Conservation (phyloP, 2,329 filamentous ascomycete species). For the Pseudogymnoascus destructans region DNA sequence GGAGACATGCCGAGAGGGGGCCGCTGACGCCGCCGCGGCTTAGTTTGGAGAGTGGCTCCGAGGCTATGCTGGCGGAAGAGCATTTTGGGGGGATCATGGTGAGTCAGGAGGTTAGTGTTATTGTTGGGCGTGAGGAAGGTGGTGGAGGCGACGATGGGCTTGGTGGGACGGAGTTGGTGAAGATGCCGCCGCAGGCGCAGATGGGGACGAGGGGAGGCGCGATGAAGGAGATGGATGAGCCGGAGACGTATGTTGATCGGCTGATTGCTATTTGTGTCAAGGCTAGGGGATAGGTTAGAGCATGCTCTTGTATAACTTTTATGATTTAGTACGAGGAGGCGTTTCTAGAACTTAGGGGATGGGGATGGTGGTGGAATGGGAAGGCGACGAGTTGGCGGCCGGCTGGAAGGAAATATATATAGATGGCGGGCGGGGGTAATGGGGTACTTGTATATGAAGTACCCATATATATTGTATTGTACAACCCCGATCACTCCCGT, state of each 20-base stretch:
- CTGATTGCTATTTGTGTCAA: background rate
- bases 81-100: slow-evolving; percentile 46
- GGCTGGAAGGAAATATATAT: background rate
- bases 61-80: slow-evolving; percentile 15
- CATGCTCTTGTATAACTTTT: background rate
- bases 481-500: background rate
- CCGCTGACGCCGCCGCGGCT: background rate
- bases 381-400: background rate
- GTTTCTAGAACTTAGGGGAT: background rate
- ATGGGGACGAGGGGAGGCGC: background rate
- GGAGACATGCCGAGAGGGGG: background rate
- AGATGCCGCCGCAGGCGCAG: background rate
- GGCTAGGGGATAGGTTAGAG: background rate
- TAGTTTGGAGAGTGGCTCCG: slow-evolving; percentile 13
- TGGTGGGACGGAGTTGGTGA: background rate
- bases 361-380: background rate
- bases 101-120: slow-evolving; percentile 47
- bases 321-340: background rate
- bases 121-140: slow-evolving; percentile 25
- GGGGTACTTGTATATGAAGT: background rate
- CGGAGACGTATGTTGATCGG: background rate
- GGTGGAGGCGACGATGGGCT: slow-evolving; percentile 7
- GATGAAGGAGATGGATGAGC: background rate
- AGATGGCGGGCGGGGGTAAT: background rate
- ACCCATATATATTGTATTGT: background rate